These are phyloP conservation scores for Gossypium bickii DNA, from an alignment of 345 rosid genomes.

Conservation along the genomic window DNA sequence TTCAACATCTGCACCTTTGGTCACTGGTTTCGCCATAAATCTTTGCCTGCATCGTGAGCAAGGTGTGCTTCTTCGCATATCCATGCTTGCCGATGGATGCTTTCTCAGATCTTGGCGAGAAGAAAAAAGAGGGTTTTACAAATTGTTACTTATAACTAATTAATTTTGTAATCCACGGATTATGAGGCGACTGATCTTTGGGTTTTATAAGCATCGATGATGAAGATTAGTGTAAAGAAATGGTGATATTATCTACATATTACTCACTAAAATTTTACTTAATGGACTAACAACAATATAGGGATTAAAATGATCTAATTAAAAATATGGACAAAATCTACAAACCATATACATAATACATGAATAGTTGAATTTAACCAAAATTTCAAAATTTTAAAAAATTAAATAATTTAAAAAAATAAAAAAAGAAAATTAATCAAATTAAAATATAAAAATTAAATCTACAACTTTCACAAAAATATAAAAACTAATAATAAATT, in stretches of 20 bases:
- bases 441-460: rapidly evolving
- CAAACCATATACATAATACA: too few relatives aligned
- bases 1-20: background rate
- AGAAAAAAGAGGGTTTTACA: background rate
- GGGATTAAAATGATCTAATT: too few relatives aligned
- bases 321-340: too few relatives aligned
- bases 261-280: too few relatives aligned
- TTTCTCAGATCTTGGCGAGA: background rate
- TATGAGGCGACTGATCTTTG: background rate
- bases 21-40: background rate
- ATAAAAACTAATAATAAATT: rapidly evolving
- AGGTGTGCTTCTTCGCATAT: background rate
- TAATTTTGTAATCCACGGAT: background rate
- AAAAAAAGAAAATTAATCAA: too few relatives aligned
- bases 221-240: background rate
- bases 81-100: constrained; percentile 2
- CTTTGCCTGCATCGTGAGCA: background rate
- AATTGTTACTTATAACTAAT: background rate
- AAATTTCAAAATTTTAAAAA: too few relatives aligned
- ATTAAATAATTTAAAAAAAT: too few relatives aligned
- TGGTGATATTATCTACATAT: too few relatives aligned
- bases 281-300: too few relatives aligned
- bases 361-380: too few relatives aligned
- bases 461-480: too few relatives aligned
- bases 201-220: background rate